Conservation (phyloP, 1,284 basidiomycete genomes). For the Heterobasidion annosum region DNA sequence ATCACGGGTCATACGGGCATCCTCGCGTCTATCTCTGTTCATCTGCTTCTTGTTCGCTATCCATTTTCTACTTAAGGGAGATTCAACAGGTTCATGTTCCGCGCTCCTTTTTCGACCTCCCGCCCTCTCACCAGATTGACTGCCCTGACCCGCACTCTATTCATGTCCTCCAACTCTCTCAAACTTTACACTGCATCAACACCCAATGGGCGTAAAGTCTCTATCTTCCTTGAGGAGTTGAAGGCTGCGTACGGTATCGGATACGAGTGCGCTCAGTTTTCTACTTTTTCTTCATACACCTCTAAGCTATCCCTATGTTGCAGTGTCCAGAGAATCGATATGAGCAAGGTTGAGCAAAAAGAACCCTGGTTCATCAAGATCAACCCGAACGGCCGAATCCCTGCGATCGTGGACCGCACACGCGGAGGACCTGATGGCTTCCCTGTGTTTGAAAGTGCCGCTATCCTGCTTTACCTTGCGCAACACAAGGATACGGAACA, state of each 20-base stretch:
- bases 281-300: slow-evolving; percentile 15
- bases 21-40: neutral
- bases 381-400: slow-evolving; percentile 57
- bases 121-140: neutral
- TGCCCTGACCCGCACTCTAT: neutral
- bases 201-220: slow-evolving; percentile 17
- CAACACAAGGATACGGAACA: slow-evolving; percentile 38
- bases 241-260: slow-evolving; percentile 29
- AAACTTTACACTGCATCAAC: slow-evolving; percentile 7
- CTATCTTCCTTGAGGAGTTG: slow-evolving; percentile 37
- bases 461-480: slow-evolving; percentile 44
- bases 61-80: neutral
- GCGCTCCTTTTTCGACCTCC: neutral
- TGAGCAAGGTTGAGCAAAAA: slow-evolving; percentile 39
- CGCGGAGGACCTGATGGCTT: slow-evolving; percentile 30
- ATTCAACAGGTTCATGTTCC: neutral
- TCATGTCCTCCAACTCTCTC: neutral
- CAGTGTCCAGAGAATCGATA: slow-evolving; percentile 26
- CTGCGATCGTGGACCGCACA: slow-evolving; percentile 33
- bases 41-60: neutral
- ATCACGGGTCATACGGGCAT: neutral
- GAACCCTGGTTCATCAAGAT: slow-evolving; percentile 38
- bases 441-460: slow-evolving; percentile 41
- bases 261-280: slow-evolving; percentile 23
- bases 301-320: slow-evolving; percentile 21